Base-by-base conservation (phyloP, 2,329 filamentous ascomycete genomes). In the Sporothrix mexicana region DNA sequence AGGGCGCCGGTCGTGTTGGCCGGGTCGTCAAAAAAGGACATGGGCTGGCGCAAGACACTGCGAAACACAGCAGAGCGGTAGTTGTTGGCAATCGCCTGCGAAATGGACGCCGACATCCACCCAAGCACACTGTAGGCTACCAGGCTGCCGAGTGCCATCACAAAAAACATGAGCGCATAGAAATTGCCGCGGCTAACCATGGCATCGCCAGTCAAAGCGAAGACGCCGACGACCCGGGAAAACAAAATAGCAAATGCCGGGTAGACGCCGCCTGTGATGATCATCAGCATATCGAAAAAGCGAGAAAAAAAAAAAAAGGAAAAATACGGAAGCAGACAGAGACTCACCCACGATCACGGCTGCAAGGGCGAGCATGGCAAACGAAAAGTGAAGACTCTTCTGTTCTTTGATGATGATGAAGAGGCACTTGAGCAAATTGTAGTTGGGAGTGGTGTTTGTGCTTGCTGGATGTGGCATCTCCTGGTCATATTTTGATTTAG, bases 151-250 rank as follows among this genome's bases (percentile, higher is more conserved):
- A 86, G 81, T 1, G 89, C 89, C 45, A 91, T 81, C 0, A 89
- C 79, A 25, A 88, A 83, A 83, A 89, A 92, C 87, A 92, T 92
- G 74, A 90, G 83, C 0, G 88, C 85, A 88, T 88, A 92, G 78
- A 91, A 91, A 69, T 87, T 83, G 15, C 49, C 55, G 43, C 73
- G 62, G 12, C 41, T n/a, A n/a, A 41, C 59, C 17, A 79, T 68
- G 1, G 73, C 67, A 12, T 80, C 78, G 20, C 83, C 79, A 77
- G 89, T 89, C 12, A 87, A 82, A 78, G 71, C 68, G 13, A 72
- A 72, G 17, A 72, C 88, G 2, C 81, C 78, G 25, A 64, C 55
- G 3, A 71, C 36, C 57, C 47, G 64, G 43, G 71, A 72, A 51
- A 90, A 82, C 57, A 89, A 80, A 72, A 86, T 83, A 3, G 85